A percentile compares a stretch with the other conserved stretches of the same genome.
Evolutionary conservation across 331 rosid genomes (phyloP).

Genomic region (Dryas integrifolia): DNA sequence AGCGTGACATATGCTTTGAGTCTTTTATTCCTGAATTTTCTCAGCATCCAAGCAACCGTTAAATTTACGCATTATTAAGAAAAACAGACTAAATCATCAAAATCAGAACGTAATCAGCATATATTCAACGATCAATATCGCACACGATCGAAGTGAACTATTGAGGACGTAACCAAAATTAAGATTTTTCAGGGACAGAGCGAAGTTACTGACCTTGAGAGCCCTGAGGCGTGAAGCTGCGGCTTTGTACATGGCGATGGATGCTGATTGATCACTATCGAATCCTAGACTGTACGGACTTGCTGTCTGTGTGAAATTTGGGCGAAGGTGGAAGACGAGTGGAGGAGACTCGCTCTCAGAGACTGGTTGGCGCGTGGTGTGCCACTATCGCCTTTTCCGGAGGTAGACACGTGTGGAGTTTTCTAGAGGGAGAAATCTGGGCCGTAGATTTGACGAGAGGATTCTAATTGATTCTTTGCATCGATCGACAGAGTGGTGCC

Average conservation of each 20-base stretch:
- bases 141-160: too few relatives aligned
- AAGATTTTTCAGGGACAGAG: not conserved
- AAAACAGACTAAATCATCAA: slow-evolving; percentile 20
- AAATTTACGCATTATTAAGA: not conserved
- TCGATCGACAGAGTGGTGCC: slow-evolving; percentile 2
- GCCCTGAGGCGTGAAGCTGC: slow-evolving; percentile 62
- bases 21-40: not conserved
- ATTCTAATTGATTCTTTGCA: not conserved
- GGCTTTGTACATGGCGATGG: slow-evolving; percentile 58
- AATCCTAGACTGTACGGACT: slow-evolving; percentile 20
- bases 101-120: not conserved
- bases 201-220: slow-evolving; percentile 50
- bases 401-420: slow-evolving; percentile 8
- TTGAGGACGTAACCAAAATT: not conserved
- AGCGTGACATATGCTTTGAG: not conserved
- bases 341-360: slow-evolving; percentile 11
- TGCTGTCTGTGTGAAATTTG: not conserved
- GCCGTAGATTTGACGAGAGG: not conserved
- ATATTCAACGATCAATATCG: not conserved
- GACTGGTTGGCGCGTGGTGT: not conserved
- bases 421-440: not conserved
- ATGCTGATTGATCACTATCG: not conserved
- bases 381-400: not conserved
- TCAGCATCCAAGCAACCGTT: not conserved
- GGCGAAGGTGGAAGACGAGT: not conserved